Base-by-base conservation (phyloP, 2,329 filamentous ascomycete genomes). In the Fusarium neocosmosporiellum region DNA sequence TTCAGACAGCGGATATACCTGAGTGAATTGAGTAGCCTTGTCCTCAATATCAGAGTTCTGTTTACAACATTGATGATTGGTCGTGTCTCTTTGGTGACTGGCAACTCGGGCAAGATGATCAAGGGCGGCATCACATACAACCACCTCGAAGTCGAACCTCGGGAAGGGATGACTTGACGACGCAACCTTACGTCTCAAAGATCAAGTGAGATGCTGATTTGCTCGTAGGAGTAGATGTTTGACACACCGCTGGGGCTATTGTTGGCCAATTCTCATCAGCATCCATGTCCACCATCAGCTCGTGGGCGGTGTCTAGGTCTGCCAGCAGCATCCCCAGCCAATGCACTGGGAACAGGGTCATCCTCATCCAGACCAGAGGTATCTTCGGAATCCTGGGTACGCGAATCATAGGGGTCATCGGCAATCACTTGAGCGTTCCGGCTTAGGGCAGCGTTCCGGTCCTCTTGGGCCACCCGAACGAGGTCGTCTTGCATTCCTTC, bases 1-100 rank as follows among this genome's bases (percentile, higher is more conserved):
- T 59, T 59, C 20, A 46, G 37, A 58, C 46, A 67, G 37, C 33
- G 61, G 53, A 65, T 68, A 70, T 62, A 67, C 41, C 64, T 68
- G 37, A 62, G 55, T 54, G 46, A 58, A 65, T 60, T 60, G 43
- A 73, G 33, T 37, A 66, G 59, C 41, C 27, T 63, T 63, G 22
- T 57, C 39, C 48, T 64, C 27, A 29, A 43, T 34, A 31, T 53
- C 27, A 53, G 27, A 53, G n/a, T 9, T 24, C 16, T 46, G 41
- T 27, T 46, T 46, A 46, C 16, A 18, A 46, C 16, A 5, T 16
- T 46, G 4, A 46, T 24, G 14, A 18, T 24, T 46, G 7, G 24
- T 46, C 5, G 22, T 24, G 8, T 46, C 41, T 16, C 22, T 18
- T 46, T 46, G 41, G 22, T 43, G 37, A 39, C 37, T 39, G 18